Conservation (phyloP, 2,329 filamentous ascomycete genomes). For the Talaromyces marneffei region DNA sequence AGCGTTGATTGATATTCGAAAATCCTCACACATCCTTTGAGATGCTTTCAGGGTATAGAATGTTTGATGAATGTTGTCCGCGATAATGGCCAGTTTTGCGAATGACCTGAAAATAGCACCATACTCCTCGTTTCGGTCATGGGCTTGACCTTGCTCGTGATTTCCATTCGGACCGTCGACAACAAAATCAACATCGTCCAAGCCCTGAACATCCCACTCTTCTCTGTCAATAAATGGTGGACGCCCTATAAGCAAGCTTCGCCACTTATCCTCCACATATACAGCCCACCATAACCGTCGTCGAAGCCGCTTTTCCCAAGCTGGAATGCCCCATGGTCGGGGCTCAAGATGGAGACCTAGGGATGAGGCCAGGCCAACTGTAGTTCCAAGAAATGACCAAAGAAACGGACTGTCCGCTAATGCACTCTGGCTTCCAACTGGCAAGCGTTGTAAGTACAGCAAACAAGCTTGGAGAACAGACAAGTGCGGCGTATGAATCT, state of each 20-base stretch:
- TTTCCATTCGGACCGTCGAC: slow-evolving; percentile 4
- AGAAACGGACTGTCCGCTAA: slow-evolving; percentile 30
- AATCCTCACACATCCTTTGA: slow-evolving; percentile 26
- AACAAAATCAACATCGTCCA: slow-evolving; percentile 27
- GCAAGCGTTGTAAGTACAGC: slow-evolving; percentile 28
- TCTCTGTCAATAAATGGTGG: slow-evolving; percentile 31
- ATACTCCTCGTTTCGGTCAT: slow-evolving; percentile 8
- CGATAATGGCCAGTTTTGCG: slow-evolving; percentile 25
- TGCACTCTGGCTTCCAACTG: slow-evolving; percentile 20
- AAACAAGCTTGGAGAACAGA: slow-evolving; percentile 29
- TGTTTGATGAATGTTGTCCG: slow-evolving; percentile 27
- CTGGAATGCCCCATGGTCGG: slow-evolving; percentile 33
- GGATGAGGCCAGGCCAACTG: slow-evolving; percentile 29
- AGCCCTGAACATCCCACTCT: slow-evolving; percentile 32
- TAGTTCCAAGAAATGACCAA: slow-evolving; percentile 34
- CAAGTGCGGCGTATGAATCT: slow-evolving; percentile 29
- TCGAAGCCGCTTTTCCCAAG: slow-evolving; percentile 35
- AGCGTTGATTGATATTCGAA: slow-evolving; percentile 25
- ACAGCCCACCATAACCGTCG: slow-evolving; percentile 38
- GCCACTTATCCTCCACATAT: slow-evolving; percentile 38
- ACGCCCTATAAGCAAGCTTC: slow-evolving; percentile 30
- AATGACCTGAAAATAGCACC: slow-evolving; percentile 23
- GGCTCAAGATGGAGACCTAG: slow-evolving; percentile 36
- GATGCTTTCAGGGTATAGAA: slow-evolving; percentile 30
- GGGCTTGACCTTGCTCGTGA: neutral